Conservation (phyloP, 371 early-diverging fungal species). For the Spraguea lophii region DNA sequence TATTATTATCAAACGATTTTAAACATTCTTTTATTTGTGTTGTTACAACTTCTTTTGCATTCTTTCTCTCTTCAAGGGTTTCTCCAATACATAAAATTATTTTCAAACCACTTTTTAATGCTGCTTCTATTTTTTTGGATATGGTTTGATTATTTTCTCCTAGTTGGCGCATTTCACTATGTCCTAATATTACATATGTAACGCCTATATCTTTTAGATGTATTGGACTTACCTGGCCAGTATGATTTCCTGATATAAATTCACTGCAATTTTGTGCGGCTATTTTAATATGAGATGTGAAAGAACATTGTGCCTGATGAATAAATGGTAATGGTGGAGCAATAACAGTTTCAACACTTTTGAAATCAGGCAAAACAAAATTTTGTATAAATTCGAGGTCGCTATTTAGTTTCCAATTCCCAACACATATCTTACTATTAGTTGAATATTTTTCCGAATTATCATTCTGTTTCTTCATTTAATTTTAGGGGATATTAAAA, state of each 20-base stretch:
- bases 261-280: slow-evolving; percentile 79
- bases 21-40: slow-evolving; percentile 65
- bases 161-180: slow-evolving; percentile 86
- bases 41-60: slow-evolving; percentile 58
- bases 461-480: too few species aligned
- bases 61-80: slow-evolving; percentile 70
- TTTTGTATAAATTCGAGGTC: too few species aligned
- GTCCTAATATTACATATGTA: slow-evolving; percentile 85
- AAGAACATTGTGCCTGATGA: not conserved
- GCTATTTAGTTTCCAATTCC: too few species aligned
- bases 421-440: too few species aligned
- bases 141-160: slow-evolving; percentile 62
- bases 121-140: not conserved
- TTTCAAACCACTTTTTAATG: slow-evolving; percentile 58
- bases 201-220: slow-evolving; percentile 79
- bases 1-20: slow-evolving; percentile 48
- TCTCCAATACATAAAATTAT: slow-evolving; percentile 93
- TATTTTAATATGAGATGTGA: slow-evolving; percentile 56
- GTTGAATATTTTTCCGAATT: too few species aligned
- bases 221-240: slow-evolving; percentile 83
- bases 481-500: too few species aligned
- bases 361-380: too few species aligned
- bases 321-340: slow-evolving; percentile 82
- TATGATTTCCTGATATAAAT: slow-evolving; percentile 68
- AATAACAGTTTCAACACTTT: slow-evolving; percentile 64